Evolutionary conservation across 495 filamentous ascomycete genomes (phyloP), one percentile per base, ranked within the genome.

Genomic region (Lophiotrema nucula): DNA sequence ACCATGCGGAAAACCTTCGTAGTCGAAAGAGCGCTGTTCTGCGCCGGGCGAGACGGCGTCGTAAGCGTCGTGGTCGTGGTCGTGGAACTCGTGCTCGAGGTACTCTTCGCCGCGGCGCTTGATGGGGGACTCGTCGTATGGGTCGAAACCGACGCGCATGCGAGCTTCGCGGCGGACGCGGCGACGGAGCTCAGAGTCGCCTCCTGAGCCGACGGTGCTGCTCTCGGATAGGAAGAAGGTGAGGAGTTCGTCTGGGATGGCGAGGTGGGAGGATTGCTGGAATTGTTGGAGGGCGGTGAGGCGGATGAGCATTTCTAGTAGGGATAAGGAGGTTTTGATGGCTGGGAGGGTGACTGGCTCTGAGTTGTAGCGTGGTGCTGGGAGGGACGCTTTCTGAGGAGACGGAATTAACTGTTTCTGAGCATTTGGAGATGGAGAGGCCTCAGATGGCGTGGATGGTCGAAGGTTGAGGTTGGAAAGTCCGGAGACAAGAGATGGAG

Each of bases 241-340:
- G 15, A 97, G 78, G 6, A 96, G 81, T 69, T 99, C 90, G 67
- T 99, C 95, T n/a, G 87, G 89, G 64, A 97, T 95, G 28, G 90
- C 81, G 26, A 97, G 82, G 64, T 99, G 95, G 0, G 90, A 89
- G 38, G 85, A 80, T 80, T 99, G 95, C 67, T 96, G 89, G 72
- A 93, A 96, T 76, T 97, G 92, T 70, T 97, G 93, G n/a, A 97
- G 80, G 41, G 90, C 87, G 6, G 88, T 88, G 21, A 99, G 83
- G 52, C 95, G 92, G 53, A 99, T 83, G 37, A 97, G 79, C 72
- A 90, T 95, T 72, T 99, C 95, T 19, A 99, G 83, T 44, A 97
- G 84, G 8, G 93, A 97, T 6, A 99, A 83, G 0, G 88, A 92
- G 13, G 92, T 92, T 13, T 84, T 60, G 56, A 67, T 67, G 3